Base-by-base conservation (phyloP, 202 grass and related monocot genomes). In the Brachypodium distachyon region DNA sequence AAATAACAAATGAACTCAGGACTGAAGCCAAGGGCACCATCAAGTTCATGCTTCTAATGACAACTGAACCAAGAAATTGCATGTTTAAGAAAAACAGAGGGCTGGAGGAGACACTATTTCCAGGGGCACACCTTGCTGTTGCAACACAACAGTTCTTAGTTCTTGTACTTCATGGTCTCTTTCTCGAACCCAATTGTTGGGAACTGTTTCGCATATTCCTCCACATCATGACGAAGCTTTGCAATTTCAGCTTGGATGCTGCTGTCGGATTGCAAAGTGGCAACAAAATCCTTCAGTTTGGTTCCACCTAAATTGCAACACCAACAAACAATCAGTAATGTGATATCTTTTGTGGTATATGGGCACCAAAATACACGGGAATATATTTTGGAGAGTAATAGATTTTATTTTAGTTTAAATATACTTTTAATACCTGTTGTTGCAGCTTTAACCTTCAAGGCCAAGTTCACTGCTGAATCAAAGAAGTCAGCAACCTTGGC, bases 181-280 rank as follows among this genome's bases (percentile, higher is more conserved):
- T 99, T 99, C 70, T 99, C 96, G 83, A 99, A 99, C 74, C 96
- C 96, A 90, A 99, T 81, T 53, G 96, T 99, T 28, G 96, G 96
- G 74, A 99, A 99, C 26, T 92, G 96, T 82, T 99, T 99, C 33
- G 96, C 96, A 61, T 83, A 99, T 63, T 96, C 87, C 85, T 99
- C 96, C 61, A 99, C 96, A 37, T 93, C 78, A 18, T 86, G 87
- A 68, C 92, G 90, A 54, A 93, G 83, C 61, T 99, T 99, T 72
- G 87, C 82, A 57, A 99, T 92, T 71, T 99, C 96, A 74, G 90
- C 77, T 67, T 99, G 87, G 73, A 96, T 71, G 69, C 49, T 78
- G 60, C 81, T 81, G 79, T 88, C 92, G 6, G 85, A 90, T 81
- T 93, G 76, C 70, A 93, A 89, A 46, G 90, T 90, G 72, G 96